Evolutionary conservation across 2,329 filamentous ascomycete genomes (phyloP).

Genomic region (Arthrinium phaeospermum): DNA sequence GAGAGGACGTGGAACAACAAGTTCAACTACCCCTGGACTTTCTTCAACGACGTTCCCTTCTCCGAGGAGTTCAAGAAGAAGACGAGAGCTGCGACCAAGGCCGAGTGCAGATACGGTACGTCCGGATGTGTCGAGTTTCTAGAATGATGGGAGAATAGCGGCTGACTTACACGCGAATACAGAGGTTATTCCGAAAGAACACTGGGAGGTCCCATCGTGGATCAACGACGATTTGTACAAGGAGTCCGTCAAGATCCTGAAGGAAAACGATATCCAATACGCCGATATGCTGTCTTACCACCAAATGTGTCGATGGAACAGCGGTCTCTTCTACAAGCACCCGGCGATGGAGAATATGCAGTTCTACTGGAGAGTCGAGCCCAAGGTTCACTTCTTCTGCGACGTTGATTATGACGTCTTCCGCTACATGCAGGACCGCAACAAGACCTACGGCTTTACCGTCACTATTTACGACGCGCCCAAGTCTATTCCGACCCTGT

Average conservation of each 20-base stretch:
- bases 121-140: constrained; percentile 1
- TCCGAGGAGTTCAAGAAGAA: constrained; percentile 88
- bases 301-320: constrained; percentile 99
- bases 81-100: constrained; percentile 84
- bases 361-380: constrained; percentile 99
- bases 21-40: constrained; percentile 99
- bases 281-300: constrained; percentile 89
- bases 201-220: constrained; percentile 92
- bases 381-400: constrained; percentile 99
- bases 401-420: constrained; percentile 98
- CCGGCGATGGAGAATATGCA: constrained; percentile 80
- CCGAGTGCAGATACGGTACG: constrained; percentile 82
- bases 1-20: constrained; percentile 97
- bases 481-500: constrained; percentile 82
- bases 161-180: constrained; percentile 21
- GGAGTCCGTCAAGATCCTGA: constrained; percentile 82
- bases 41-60: constrained; percentile 97
- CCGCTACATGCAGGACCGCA: constrained; percentile 96
- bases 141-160: not conserved
- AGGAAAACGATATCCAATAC: constrained; percentile 89
- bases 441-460: constrained; percentile 99
- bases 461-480: constrained; percentile 96
- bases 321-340: constrained; percentile 96
- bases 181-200: constrained; percentile 92
- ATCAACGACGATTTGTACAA: constrained; percentile 86